phyloP scores from a whole-genome alignment of 257 asterid genomes.

The Gentiana dahurica region DNA sequence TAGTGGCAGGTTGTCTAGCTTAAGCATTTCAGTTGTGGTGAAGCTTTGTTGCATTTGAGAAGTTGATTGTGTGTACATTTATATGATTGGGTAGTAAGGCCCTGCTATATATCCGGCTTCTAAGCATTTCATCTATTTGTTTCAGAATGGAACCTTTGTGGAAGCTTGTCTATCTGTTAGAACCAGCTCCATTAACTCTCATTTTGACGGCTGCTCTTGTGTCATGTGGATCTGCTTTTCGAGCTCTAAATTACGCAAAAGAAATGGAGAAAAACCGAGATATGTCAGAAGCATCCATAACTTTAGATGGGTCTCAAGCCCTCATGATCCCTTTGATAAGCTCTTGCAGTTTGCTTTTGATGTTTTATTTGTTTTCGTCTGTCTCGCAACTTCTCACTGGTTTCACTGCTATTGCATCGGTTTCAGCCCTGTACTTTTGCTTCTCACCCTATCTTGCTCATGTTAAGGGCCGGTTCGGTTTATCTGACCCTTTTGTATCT shows the following conservation, averaged over 20 bases:
- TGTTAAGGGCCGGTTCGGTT: conserved; percentile 49
- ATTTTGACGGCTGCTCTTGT: conserved; percentile 70
- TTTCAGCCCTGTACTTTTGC: conserved; percentile 81
- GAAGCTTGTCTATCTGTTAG: conserved; percentile 67
- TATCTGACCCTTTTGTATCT: conserved; percentile 74
- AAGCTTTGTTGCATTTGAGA: no score
- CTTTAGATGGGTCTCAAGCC: conserved; percentile 87
- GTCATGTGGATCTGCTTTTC: conserved; percentile 74
- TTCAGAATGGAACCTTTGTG: conserved; percentile 61
- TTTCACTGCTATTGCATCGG: conserved; percentile 83
- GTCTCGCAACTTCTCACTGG: conserved; percentile 86
- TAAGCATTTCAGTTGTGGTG: no score
- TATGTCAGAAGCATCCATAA: conserved; percentile 78
- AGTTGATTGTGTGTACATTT: no score
- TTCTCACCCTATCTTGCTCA: conserved; percentile 54
- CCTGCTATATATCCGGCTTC: no score
- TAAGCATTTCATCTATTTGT: background rate
- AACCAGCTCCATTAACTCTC: conserved; percentile 73
- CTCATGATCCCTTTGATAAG: conserved; percentile 94
- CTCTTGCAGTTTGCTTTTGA: conserved; percentile 87
- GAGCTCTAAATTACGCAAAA: conserved; percentile 77
- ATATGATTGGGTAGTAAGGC: no score
- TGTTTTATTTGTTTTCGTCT: conserved; percentile 93
- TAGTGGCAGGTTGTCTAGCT: no score
- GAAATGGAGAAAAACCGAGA: conserved; percentile 94